phyloP scores from a whole-genome alignment of 352 stramenopile genomes.

The Pythium graminicola region DNA sequence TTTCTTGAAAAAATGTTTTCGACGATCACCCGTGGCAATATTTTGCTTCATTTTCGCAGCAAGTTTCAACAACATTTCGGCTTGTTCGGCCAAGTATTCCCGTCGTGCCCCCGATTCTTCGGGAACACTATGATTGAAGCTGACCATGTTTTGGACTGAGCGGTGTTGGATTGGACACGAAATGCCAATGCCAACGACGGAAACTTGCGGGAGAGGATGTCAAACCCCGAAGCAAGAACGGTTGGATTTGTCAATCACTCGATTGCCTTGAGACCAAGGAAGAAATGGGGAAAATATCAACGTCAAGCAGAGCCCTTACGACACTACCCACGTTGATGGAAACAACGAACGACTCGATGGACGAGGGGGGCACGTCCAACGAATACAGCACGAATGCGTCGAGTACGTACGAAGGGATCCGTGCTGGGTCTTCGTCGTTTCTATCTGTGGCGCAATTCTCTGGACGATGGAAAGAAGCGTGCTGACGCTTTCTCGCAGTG shows the following conservation, averaged over 20 bases:
- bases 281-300: constrained; percentile 19
- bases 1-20: constrained; percentile 74
- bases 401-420: constrained; percentile 3
- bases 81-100: constrained; percentile 39
- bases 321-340: background rate
- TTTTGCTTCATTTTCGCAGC: constrained; percentile 77
- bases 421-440: constrained; percentile 9
- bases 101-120: constrained; percentile 21
- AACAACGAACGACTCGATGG: constrained; percentile 1
- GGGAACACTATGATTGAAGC: constrained; percentile 25
- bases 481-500: constrained; percentile 16
- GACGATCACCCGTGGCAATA: constrained; percentile 61
- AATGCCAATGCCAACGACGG: background rate
- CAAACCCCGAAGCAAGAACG: background rate
- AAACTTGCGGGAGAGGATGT: background rate
- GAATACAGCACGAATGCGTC: background rate
- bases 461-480: constrained; percentile 24
- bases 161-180: background rate
- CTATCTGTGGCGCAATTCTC: constrained; percentile 5
- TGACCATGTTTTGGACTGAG: constrained; percentile 20
- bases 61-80: constrained; percentile 61
- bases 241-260: background rate
- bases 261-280: constrained; percentile 16
- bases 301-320: background rate
- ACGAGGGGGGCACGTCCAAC: background rate